Evolutionary conservation across 768 basidiomycete genomes (phyloP), one percentile per base, ranked within the genome.

Genomic region (Phylloporus sp.): DNA sequence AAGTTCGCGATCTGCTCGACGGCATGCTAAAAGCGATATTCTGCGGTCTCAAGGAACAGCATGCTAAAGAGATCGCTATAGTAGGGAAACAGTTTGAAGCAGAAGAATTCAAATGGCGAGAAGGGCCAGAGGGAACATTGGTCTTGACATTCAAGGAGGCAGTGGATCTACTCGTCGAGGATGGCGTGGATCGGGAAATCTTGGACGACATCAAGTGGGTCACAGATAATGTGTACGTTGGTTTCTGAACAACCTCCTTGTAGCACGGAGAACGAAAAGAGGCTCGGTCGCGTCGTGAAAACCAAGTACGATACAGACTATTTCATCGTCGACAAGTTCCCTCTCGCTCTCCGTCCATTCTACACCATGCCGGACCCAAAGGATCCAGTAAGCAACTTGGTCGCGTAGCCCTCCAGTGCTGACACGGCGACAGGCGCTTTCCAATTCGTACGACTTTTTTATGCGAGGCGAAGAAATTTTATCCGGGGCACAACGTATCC

Each of bases 361-460:
- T 99, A 99, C 71, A 99, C 96, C 45, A 98, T 99, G 96, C 90
- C 94, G 46, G 96, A 99, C 71, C 81, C 95, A 11, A 75, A 79
- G 52, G 86, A 98, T 68, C 83, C 89, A 7, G 90, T 92, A 57
- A 56, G 83, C 69, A 23, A 37, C 32, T 41, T 15, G 50, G 42
- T 29, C 22, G 22, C 35, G 38, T 52, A 27, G 32, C 26, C 34
- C 27, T 26, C 15, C 3, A 23, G 15, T 36, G 28, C 56, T 50
- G 18, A 51, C 24, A 43, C 9, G 17, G 28, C 23, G 24, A 18
- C 59, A 94, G 86, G 82, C 81, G 8, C 74, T 96, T 32, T 97
- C 96, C 41, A 98, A 98, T 70, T 98, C 96, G 20, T 99, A 98
- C 68, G 96, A 99, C 71, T 98, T 99, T 72, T 98, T 99, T 79